These are phyloP conservation scores for Pholiota adiposa DNA, from an alignment of 1,284 basidiomycete genomes.

Conservation along the genomic window DNA sequence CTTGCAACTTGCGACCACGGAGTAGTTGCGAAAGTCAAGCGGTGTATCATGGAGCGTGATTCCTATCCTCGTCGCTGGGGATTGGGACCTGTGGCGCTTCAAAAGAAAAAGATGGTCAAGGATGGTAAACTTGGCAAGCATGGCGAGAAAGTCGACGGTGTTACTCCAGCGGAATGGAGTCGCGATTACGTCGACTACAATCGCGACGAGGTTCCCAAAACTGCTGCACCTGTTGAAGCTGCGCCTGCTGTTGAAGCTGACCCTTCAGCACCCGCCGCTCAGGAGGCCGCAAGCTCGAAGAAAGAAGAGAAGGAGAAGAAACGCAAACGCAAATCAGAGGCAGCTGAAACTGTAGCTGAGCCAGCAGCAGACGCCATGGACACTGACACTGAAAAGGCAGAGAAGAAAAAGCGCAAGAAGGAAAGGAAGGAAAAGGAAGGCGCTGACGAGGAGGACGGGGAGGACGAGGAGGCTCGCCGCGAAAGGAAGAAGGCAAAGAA, in stretches of 20 bases:
- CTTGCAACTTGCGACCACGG: conserved; percentile 98
- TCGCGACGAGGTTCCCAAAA: conserved; percentile 54
- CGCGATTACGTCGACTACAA: conserved; percentile 94
- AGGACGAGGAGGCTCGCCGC: conserved; percentile 56
- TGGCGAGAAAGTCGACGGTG: conserved; percentile 90
- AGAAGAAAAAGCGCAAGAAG: conserved; percentile 68
- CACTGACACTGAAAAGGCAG: conserved; percentile 43
- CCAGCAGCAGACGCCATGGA: conserved; percentile 13
- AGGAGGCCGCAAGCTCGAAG: conserved; percentile 43
- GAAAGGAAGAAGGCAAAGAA: conserved; percentile 54
- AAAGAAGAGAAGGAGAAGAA: conserved; percentile 73
- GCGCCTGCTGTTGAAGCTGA: conserved; percentile 25
- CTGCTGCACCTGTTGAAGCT: conserved; percentile 35
- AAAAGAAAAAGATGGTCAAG: conserved; percentile 99
- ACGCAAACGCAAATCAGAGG: conserved; percentile 66
- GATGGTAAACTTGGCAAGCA: conserved; percentile 97
- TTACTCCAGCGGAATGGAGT: conserved; percentile 92
- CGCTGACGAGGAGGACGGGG: conserved; percentile 31
- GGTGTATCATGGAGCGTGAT: conserved; percentile 99
- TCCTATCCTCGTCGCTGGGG: conserved; percentile 99
- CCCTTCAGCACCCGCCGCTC: conserved; percentile 22
- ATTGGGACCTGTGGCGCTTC: conserved; percentile 92
- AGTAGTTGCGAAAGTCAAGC: conserved; percentile 98
- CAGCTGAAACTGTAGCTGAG: background rate
- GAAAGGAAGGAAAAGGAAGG: conserved; percentile 63